Conservation (phyloP, 2,329 filamentous ascomycete species). For the Diaporthe vaccinii region DNA sequence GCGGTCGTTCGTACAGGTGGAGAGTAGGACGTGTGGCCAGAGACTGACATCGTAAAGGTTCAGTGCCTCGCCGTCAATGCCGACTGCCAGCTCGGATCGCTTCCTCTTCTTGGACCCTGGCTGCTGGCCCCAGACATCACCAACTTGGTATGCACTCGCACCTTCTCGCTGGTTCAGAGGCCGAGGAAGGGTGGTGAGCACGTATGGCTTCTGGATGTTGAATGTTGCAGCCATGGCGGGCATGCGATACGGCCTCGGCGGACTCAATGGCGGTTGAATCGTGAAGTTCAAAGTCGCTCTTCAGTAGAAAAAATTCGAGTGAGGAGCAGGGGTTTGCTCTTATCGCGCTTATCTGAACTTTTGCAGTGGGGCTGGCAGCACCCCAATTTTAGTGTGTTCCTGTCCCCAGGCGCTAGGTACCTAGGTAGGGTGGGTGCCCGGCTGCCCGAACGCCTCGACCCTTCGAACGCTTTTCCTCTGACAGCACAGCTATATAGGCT, state of each 20-base stretch:
- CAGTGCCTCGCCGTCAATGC: slow-evolving; percentile 73
- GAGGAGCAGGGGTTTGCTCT: slow-evolving; percentile 37
- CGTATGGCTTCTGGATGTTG: slow-evolving; percentile 74
- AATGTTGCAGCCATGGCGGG: slow-evolving; percentile 69
- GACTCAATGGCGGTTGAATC: neutral
- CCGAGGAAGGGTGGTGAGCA: slow-evolving; percentile 70
- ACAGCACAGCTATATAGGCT: no score
- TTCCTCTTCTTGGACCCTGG: slow-evolving; percentile 72
- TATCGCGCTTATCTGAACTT: slow-evolving; percentile 38
- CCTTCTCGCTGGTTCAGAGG: slow-evolving; percentile 63
- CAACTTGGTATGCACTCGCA: slow-evolving; percentile 66
- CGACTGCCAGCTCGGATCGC: slow-evolving; percentile 73
- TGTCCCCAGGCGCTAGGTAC: neutral
- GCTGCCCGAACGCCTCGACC: no score
- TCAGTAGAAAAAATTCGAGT: slow-evolving; percentile 37
- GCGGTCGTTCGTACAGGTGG: neutral
- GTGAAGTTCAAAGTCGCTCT: neutral
- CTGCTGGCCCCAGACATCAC: slow-evolving; percentile 72
- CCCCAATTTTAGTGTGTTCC: neutral
- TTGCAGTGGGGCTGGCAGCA: neutral
- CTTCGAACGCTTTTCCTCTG: no score
- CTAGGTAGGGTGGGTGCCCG: neutral
- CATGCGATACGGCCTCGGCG: slow-evolving; percentile 14
- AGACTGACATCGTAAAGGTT: slow-evolving; percentile 74
- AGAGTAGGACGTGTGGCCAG: slow-evolving; percentile 26